phyloP scores from a whole-genome alignment of 306 rosid species.

The Abrus pulchellus region DNA sequence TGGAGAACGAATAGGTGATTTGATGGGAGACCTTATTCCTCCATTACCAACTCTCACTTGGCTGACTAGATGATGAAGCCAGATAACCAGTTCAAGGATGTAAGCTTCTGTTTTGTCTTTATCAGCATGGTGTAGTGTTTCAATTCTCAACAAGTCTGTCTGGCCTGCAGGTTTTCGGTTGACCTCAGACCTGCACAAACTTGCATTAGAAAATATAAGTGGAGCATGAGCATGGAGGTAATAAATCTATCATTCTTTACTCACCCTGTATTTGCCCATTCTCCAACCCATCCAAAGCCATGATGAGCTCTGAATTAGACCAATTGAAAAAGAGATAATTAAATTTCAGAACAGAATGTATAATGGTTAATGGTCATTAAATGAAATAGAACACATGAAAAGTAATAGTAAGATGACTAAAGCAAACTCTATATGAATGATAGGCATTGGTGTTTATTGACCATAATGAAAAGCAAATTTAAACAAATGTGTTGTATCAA shows the following conservation, averaged over 20 bases:
- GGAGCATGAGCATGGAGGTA: conserved; percentile 31
- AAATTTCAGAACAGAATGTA: conserved; percentile 39
- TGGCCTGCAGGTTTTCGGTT: conserved; percentile 79
- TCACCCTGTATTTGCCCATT: conserved; percentile 99
- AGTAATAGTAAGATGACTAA: background rate
- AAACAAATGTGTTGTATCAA: conserved; percentile 39
- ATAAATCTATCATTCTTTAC: conserved; percentile 43
- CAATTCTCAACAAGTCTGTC: conserved; percentile 79
- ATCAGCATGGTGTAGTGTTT: conserved; percentile 95
- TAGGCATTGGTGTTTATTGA: conserved; percentile 4
- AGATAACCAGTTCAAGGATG: conserved; percentile 88
- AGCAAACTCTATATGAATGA: conserved; percentile 2
- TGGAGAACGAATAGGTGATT: conserved; percentile 87
- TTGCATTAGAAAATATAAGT: conserved; percentile 24
- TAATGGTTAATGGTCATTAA: conserved; percentile 7
- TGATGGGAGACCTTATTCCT: conserved; percentile 90
- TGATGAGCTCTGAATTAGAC: conserved; percentile 86
- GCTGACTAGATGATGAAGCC: conserved; percentile 92
- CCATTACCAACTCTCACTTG: conserved; percentile 76
- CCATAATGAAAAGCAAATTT: conserved; percentile 35
- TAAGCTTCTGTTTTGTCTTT: conserved; percentile 81
- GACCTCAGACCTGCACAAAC: conserved; percentile 73
- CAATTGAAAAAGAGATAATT: conserved; percentile 38
- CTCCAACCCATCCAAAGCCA: conserved; percentile 99
- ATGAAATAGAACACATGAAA: conserved; percentile 2